Conservation (phyloP, 208 protist species). For the Trypanosoma vivax region DNA sequence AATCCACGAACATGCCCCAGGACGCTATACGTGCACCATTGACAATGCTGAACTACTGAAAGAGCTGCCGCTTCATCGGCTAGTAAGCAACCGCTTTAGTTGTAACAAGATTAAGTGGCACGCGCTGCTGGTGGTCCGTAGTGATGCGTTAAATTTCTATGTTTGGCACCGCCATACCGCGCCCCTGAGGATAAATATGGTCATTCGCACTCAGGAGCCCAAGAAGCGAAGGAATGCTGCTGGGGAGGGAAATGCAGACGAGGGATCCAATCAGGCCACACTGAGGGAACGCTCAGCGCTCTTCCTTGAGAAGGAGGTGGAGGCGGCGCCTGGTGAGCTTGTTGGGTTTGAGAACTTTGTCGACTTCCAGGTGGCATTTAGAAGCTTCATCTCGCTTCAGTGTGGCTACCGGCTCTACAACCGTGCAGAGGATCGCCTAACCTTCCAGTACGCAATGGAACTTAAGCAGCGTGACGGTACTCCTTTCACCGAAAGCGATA, state of each 20-base stretch:
- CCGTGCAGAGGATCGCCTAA: slow-evolving; percentile 46
- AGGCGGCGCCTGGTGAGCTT: slow-evolving; percentile 46
- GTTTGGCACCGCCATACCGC: slow-evolving; percentile 62
- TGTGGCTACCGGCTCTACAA: slow-evolving; percentile 73
- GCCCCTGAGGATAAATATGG: slow-evolving; percentile 32
- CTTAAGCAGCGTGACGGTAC: slow-evolving; percentile 27
- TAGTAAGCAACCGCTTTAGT: slow-evolving; percentile 76
- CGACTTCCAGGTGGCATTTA: slow-evolving; percentile 29
- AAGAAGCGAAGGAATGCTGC: slow-evolving; percentile 50
- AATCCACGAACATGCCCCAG: slow-evolving; percentile 73
- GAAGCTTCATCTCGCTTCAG: slow-evolving; percentile 34
- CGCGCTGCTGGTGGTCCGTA: slow-evolving; percentile 29
- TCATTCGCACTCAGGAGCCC: slow-evolving; percentile 58
- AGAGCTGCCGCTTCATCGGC: slow-evolving; percentile 36
- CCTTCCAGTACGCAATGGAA: slow-evolving; percentile 64
- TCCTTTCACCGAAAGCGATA: slow-evolving; percentile 17
- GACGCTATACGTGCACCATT: slow-evolving; percentile 70
- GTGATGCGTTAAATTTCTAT: slow-evolving; percentile 38
- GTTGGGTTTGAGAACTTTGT: slow-evolving; percentile 62
- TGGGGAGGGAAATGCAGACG: background rate
- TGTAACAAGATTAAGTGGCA: slow-evolving; percentile 75
- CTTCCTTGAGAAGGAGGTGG: slow-evolving; percentile 45
- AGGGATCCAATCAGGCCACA: slow-evolving; percentile 2
- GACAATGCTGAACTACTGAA: slow-evolving; percentile 65
- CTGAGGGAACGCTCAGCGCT: slow-evolving; percentile 33